phyloP scores from a whole-genome alignment of 2,329 filamentous ascomycete genomes.

The Diaporthe australafricana region DNA sequence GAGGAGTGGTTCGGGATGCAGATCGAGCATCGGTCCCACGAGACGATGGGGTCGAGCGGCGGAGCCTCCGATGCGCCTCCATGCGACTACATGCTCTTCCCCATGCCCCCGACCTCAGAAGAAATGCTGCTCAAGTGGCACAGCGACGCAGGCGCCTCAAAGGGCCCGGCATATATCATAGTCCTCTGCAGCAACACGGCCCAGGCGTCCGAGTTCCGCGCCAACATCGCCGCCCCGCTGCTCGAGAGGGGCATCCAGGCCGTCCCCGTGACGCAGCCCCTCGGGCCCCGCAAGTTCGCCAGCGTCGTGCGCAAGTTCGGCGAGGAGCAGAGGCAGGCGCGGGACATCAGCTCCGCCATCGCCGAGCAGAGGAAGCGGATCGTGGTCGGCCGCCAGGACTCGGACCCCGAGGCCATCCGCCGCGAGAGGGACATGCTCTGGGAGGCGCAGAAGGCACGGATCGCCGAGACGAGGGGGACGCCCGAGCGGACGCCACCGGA shows the following conservation, averaged over 20 bases:
- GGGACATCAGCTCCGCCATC: not conserved
- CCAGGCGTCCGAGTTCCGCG: constrained; percentile 23
- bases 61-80: too few species aligned
- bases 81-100: constrained; percentile 25
- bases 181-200: constrained; percentile 26
- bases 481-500: not conserved
- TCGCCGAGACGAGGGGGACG: not conserved
- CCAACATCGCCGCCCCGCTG: constrained; percentile 13
- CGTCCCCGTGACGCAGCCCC: constrained; percentile 29
- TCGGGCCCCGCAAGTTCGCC: constrained; percentile 30
- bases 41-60: not conserved
- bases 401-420: constrained; percentile 32
- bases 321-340: not conserved
- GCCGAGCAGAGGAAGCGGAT: constrained; percentile 7
- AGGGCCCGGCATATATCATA: constrained; percentile 1
- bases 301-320: constrained; percentile 27
- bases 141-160: not conserved
- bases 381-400: constrained; percentile 31
- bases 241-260: constrained; percentile 28
- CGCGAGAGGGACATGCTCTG: constrained; percentile 28
- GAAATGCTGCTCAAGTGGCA: constrained; percentile 26
- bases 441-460: constrained; percentile 2
- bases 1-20: constrained; percentile 50
- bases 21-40: constrained; percentile 39
- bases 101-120: constrained; percentile 40